Base-by-base conservation (phyloP, 2,329 filamentous ascomycete genomes). In the Juglanconis oblonga region DNA sequence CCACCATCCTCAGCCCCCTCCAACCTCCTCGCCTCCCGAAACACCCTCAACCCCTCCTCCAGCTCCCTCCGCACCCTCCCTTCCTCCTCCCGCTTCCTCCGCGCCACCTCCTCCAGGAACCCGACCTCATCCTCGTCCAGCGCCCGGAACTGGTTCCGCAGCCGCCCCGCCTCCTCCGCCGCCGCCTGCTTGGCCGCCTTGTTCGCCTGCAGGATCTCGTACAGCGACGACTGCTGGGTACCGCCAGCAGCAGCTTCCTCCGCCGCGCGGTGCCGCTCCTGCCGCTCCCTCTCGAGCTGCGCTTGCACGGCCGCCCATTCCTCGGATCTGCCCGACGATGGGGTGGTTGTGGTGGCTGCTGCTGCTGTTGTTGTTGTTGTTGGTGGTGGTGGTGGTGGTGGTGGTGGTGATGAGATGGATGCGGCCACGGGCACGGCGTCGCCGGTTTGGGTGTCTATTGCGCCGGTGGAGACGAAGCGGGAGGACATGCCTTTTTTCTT, bases 111-210 rank as follows among this genome's bases (percentile, higher is more conserved):
- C 51, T 88, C 85, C 54, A 95, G 75, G 65, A 92, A 94, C 24
- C 89, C 89, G 54, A 89, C 80, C 76, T 94, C 91, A 70, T 92
- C 89, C 62, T 92, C 89, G 70, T 94, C 88, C 35, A 95, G 80
- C 3, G 88, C 80, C 44, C 87, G 84, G 71, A 92, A 93, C 76
- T 94, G 91, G 68, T 94, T 90, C 69, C 85, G 84, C n/a, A 45
- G 64, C 5, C n/a, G 13, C 17, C n/a, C n/a, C 44, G 87, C 81
- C 73, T 94, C 90, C 72, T 92, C 90, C 72, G 92, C 92, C 8
- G 87, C 89, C 24, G 90, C 90, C 75, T 94, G 89, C 74, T 93
- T 94, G 60, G 89, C 89, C 65, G 87, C 90, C 84, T 93, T 94
- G 74, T 95, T 95, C 48, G 88, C 90, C 74, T 94, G 88, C 55